Evolutionary conservation across 208 protist species (phyloP).

Genomic region (Leishmania guyanensis): DNA sequence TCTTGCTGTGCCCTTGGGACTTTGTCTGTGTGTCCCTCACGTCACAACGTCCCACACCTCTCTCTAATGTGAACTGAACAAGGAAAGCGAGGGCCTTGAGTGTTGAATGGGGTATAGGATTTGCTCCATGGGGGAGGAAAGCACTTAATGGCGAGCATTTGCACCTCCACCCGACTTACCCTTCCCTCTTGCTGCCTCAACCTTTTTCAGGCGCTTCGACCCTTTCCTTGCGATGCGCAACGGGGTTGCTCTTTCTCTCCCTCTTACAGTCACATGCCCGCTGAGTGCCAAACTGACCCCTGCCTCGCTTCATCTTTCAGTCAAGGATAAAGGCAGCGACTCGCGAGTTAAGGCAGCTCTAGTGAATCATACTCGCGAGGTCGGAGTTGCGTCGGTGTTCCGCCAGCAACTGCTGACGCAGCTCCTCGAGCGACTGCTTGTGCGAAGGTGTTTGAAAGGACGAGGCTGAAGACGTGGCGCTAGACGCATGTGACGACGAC

Average conservation of each 20-base stretch:
- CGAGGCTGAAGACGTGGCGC: neutral
- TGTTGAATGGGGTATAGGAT: neutral
- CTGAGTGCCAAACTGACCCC: neutral
- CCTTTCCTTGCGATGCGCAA: neutral
- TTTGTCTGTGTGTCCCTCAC: neutral
- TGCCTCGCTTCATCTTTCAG: neutral
- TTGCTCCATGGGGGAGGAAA: neutral
- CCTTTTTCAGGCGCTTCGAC: neutral
- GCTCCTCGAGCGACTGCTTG: slow-evolving; percentile 7
- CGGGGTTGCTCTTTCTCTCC: too few relatives aligned
- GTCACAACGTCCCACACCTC: neutral
- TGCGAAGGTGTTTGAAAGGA: neutral
- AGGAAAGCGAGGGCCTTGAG: neutral
- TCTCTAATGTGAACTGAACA: neutral
- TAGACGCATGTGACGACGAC: neutral
- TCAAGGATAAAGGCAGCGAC: neutral
- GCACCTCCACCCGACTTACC: too few relatives aligned
- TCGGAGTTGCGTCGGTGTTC: slow-evolving; percentile 10
- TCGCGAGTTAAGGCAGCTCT: neutral
- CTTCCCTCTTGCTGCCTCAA: neutral
- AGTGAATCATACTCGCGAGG: slow-evolving; percentile 2
- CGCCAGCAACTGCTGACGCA: slow-evolving; percentile 15
- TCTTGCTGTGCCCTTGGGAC: neutral
- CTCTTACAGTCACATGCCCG: neutral
- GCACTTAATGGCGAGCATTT: neutral